These are phyloP conservation scores for Isatis lusitanica DNA, from an alignment of 441 rosid species.

Conservation along the genomic window DNA sequence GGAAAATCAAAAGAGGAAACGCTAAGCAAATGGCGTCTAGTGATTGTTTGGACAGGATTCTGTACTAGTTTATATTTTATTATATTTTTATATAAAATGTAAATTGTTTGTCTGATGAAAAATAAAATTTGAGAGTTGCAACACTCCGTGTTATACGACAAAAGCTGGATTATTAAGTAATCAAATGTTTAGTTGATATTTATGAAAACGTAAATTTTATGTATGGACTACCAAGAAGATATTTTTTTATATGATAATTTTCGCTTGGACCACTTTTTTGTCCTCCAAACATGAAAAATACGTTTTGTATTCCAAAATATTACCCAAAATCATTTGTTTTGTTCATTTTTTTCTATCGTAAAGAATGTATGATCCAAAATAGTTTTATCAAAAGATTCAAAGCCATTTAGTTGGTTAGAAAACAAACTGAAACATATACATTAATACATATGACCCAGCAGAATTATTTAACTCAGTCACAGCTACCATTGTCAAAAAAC, in stretches of 20 bases:
- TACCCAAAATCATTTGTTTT: no score
- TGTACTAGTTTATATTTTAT: neutral
- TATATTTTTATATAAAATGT: neutral
- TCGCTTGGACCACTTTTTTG: neutral
- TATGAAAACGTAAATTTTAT: neutral
- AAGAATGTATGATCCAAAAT: neutral
- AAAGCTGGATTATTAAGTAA: neutral
- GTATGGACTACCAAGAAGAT: no score
- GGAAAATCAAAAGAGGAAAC: slow-evolving; percentile 8
- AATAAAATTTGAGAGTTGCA: neutral
- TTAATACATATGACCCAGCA: no score
- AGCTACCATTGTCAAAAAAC: no score
- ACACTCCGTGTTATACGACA: neutral
- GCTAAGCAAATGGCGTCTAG: slow-evolving; percentile 35
- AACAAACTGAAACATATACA: no score
- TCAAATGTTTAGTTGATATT: neutral
- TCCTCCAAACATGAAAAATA: neutral
- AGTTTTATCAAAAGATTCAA: no score
- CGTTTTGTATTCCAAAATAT: neutral
- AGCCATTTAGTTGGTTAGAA: no score
- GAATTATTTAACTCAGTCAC: no score
- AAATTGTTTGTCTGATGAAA: neutral
- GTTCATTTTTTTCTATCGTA: neutral
- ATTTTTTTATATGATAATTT: neutral
- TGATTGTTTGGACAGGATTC: slow-evolving; percentile 29